Conservation (phyloP, 2,329 filamentous ascomycete species). For the Penicillium sumatraense region DNA sequence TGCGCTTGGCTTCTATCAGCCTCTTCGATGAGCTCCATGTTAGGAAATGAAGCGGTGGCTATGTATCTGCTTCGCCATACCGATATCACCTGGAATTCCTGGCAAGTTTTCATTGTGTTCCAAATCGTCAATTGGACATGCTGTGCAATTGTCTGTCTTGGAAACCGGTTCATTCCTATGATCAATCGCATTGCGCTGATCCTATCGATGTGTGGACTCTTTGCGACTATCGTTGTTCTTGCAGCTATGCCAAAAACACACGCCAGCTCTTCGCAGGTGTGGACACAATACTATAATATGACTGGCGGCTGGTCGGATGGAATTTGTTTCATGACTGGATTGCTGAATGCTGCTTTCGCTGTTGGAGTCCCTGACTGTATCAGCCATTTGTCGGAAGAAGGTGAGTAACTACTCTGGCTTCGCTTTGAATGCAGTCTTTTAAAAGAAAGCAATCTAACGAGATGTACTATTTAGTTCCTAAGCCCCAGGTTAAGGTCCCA, state of each 20-base stretch:
- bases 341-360: constrained; percentile 69
- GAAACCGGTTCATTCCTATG: constrained; percentile 53
- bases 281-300: constrained; percentile 34
- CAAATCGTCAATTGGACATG: constrained; percentile 58
- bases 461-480: constrained; percentile 24
- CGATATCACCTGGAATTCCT: constrained; percentile 28
- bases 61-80: constrained; percentile 36
- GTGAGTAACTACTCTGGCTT: constrained; percentile 10
- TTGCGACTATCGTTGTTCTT: constrained; percentile 54
- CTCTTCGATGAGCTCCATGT: constrained; percentile 37
- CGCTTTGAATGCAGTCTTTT: not conserved
- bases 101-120: constrained; percentile 39
- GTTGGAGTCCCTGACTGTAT: constrained; percentile 68
- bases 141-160: constrained; percentile 56
- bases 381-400: constrained; percentile 65
- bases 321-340: constrained; percentile 59
- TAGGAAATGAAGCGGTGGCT: constrained; percentile 37
- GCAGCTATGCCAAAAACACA: constrained; percentile 52
- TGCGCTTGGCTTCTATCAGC: constrained; percentile 38
- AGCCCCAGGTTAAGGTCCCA: constrained; percentile 43
- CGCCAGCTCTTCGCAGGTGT: constrained; percentile 32
- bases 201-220: constrained; percentile 54
- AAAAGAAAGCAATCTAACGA: not conserved
- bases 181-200: constrained; percentile 60
- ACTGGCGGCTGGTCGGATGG: constrained; percentile 39